These are phyloP conservation scores for Alternaria atra DNA, from an alignment of 2,329 filamentous ascomycete genomes.

Conservation along the genomic window DNA sequence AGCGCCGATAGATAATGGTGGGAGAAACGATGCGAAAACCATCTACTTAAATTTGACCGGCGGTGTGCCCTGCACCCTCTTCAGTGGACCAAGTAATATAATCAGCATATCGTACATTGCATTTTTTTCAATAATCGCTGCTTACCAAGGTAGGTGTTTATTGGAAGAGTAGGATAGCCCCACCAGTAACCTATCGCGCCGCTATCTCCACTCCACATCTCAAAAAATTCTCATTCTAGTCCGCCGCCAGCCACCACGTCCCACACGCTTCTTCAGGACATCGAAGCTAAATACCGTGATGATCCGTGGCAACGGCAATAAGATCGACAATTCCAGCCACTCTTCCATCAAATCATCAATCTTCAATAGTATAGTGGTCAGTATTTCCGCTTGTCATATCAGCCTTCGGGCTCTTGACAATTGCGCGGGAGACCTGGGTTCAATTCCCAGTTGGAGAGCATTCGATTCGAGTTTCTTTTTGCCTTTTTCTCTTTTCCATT, in stretches of 20 bases:
- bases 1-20: background rate
- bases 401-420: background rate
- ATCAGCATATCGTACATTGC: background rate
- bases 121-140: background rate
- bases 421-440: conserved; percentile 4
- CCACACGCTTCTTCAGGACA: accelerated
- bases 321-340: accelerated
- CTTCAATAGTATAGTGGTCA: conserved; percentile 10
- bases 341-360: background rate
- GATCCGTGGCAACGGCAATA: too few species aligned
- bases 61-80: background rate
- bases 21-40: background rate
- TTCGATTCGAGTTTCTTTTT: background rate
- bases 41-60: background rate
- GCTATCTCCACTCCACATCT: background rate
- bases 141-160: background rate
- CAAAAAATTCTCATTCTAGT: background rate
- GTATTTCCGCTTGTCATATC: conserved; percentile 5
- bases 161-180: background rate
- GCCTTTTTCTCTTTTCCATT: background rate
- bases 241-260: background rate
- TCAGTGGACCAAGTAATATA: too few species aligned
- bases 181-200: background rate
- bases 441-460: conserved; percentile 6
- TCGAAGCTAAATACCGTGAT: accelerated